Base-by-base conservation (phyloP, 225 moss, liverwort and hornwort species). In the Climacium dendroides region DNA sequence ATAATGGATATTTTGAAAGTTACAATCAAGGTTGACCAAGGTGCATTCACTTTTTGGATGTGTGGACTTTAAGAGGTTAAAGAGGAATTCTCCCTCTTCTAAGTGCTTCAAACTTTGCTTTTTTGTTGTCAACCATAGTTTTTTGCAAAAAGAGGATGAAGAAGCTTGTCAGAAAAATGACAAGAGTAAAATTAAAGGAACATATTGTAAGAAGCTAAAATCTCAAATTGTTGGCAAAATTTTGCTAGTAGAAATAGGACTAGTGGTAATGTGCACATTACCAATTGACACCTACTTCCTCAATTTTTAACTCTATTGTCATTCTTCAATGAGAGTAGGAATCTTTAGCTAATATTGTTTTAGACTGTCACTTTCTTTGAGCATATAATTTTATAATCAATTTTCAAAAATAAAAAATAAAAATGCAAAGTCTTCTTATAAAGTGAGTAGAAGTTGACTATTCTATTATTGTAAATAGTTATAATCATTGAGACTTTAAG, bases 271-370 rank as follows among this genome's bases (percentile, higher is more conserved):
- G 5, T 34, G 5, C 1, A 52, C 8, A 13, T 52, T 52, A 75
- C 2, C 0, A 13, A 0, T 35, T 52, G 2, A 8, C 9, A 52
- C 0, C 8, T 35, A 35, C 0, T 53, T 35, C 13, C 1, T 52
- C 35, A 13, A 3, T 13, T 50, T 1, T 74, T 50, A 50, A 34
- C 5, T 74, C 19, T 30, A 30, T 19, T 11, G 19, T 43, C 28
- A 3, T 0, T 17, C 32, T 50, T 20, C 32, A 50, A 22, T 23
- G 35, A 35, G 0, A 52, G 2, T 75, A 5, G 4, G 7, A 7
- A 8, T 5, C 5, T 0, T 52, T 0, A 0, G 8, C 14, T 75
- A 52, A 22, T 20, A 3, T 1, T 13, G 22, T 20, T 3, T 34
- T 52, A n/a, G n/a, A n/a, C 3, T 32, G 0, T 50, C 20, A 8